A percentile compares a stretch with the other conserved stretches of the same genome.
Evolutionary conservation across 1,284 basidiomycete genomes (phyloP).

Genomic region (Ustilago curta): DNA sequence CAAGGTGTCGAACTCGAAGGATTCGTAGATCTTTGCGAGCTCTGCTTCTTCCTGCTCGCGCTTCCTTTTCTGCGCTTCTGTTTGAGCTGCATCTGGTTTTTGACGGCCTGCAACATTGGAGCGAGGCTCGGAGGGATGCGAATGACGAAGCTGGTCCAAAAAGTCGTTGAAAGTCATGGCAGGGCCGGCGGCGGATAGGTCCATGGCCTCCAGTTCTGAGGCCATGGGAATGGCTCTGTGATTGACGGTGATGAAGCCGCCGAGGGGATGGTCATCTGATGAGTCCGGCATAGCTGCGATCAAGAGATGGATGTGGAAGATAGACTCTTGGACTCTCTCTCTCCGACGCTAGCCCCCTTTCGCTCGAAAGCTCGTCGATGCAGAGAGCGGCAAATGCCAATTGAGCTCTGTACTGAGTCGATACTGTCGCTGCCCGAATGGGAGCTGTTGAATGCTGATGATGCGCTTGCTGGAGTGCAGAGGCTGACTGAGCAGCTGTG

Average conservation of each 20-base stretch:
- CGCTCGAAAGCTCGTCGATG: not conserved
- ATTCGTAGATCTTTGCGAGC: conserved; percentile 65
- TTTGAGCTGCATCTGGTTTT: conserved; percentile 21
- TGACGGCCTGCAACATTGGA: conserved; percentile 9
- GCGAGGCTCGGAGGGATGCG: conserved; percentile 1
- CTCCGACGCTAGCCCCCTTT: not conserved
- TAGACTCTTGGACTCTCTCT: not conserved
- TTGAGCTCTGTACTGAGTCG: too few species aligned
- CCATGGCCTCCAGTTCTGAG: conserved; percentile 7
- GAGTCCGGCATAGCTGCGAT: conserved; percentile 21
- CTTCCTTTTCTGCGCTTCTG: conserved; percentile 39
- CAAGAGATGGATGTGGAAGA: not conserved
- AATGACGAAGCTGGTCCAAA: conserved; percentile 10
- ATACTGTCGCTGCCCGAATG: too few species aligned
- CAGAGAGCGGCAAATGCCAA: too few species aligned
- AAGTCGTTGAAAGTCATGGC: conserved; percentile 10
- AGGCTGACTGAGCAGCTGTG: too few species aligned
- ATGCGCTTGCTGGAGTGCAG: too few species aligned
- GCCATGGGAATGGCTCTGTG: conserved; percentile 14
- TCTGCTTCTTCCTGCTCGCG: conserved; percentile 74
- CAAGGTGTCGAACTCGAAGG: conserved; percentile 62
- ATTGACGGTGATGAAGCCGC: conserved; percentile 19
- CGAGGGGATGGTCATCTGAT: conserved; percentile 13
- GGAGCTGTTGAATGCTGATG: too few species aligned
- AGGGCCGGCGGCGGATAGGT: not conserved